These are phyloP conservation scores for Bryoglossum gracile DNA, from an alignment of 495 filamentous ascomycete genomes.

Conservation along the genomic window DNA sequence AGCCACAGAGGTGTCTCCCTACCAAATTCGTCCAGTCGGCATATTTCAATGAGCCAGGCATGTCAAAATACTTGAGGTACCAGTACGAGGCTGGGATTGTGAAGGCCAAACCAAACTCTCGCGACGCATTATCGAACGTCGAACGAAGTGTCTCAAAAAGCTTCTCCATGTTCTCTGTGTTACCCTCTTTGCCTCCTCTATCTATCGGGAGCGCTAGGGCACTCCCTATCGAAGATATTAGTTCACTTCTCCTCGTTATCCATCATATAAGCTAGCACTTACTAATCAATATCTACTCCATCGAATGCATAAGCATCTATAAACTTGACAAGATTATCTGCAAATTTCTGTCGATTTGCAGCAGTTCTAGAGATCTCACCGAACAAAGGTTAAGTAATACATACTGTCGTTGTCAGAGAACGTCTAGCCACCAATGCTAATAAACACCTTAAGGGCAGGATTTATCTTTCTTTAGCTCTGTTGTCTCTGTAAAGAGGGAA, in stretches of 20 bases:
- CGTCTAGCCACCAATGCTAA: not conserved
- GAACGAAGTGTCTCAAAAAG: not conserved
- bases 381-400: not conserved
- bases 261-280: constrained; percentile 31
- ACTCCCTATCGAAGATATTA: constrained; percentile 48
- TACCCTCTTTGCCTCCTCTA: constrained; percentile 34
- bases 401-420: not conserved
- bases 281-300: not conserved
- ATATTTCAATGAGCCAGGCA: constrained; percentile 30
- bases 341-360: not conserved
- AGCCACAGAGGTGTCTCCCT: no score
- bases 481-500: not conserved
- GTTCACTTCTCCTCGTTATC: no score
- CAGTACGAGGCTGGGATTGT: constrained; percentile 42
- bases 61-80: constrained; percentile 45
- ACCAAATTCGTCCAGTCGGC: constrained; percentile 25
- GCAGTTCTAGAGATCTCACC: not conserved
- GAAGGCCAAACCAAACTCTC: constrained; percentile 14
- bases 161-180: constrained; percentile 25
- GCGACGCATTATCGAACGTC: not conserved
- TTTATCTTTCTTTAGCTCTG: not conserved
- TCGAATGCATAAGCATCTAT: constrained; percentile 36
- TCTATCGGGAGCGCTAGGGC: constrained; percentile 44
- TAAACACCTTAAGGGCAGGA: not conserved
- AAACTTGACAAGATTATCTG: not conserved